These are phyloP conservation scores for Colletotrichum coccodes DNA, from an alignment of 2,329 filamentous ascomycete species.

Conservation along the genomic window DNA sequence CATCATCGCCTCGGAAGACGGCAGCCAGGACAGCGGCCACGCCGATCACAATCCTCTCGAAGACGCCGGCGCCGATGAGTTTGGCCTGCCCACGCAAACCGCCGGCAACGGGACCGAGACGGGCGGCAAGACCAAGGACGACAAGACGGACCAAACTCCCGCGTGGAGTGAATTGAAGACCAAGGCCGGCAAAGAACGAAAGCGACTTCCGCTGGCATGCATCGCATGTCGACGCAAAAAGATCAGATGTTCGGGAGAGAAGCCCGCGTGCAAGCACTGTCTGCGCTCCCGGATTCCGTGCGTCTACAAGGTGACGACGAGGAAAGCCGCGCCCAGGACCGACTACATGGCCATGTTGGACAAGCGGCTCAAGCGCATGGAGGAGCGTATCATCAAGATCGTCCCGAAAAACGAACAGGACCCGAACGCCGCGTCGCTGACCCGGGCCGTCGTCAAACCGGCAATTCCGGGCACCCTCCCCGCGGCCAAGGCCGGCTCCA, in stretches of 20 bases:
- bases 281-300: conserved; percentile 92
- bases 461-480: conserved; percentile 67
- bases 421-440: conserved; percentile 70
- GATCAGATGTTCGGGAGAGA: conserved; percentile 97
- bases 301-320: conserved; percentile 95
- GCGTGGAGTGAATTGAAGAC: conserved; percentile 88
- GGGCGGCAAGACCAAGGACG: conserved; percentile 63
- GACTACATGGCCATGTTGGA: conserved; percentile 99
- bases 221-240: conserved; percentile 97
- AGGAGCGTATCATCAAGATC: conserved; percentile 95
- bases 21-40: conserved; percentile 53
- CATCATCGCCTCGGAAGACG: conserved; percentile 56
- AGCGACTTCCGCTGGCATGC: conserved; percentile 90
- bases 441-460: conserved; percentile 87
- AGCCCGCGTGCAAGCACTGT: conserved; percentile 97
- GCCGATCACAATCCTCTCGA: conserved; percentile 60
- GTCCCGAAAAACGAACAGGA: conserved; percentile 88
- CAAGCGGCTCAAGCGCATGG: conserved; percentile 95
- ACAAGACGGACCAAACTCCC: conserved; percentile 68
- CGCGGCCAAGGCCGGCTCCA: conserved; percentile 65
- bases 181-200: conserved; percentile 95
- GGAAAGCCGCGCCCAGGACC: conserved; percentile 92
- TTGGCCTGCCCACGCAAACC: conserved; percentile 59
- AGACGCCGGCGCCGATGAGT: conserved; percentile 67
- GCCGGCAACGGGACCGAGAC: conserved; percentile 64